Evolutionary conservation across 305 asterid genomes (phyloP), one percentile per base, ranked within the genome.

Genomic region (Fraxinus dipetala): DNA sequence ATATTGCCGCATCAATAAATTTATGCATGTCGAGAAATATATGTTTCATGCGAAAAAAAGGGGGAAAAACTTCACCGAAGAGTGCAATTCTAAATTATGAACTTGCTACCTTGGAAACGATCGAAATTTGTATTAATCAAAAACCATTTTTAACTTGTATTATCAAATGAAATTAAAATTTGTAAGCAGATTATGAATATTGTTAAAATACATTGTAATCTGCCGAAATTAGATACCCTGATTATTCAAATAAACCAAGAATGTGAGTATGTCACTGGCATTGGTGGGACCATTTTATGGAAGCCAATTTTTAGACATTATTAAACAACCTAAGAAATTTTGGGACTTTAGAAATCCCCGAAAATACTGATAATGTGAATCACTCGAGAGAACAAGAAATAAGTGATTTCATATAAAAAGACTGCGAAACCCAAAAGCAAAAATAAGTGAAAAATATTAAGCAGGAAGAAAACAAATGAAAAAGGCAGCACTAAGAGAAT

Each of bases 371-470:
- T 35, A 48, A 63, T 80, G 20, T 80, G 83, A 72, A 48, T 80
- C 83, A 80, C 83, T 30, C 83, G 72, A 48, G 61, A 31, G 45
- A 30, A 51, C 61, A 9, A 6, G 40, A 32, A 78, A 56, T 10
- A 30, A 18, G 36, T 31, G 34, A 31, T 11, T 11, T 32, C 24
- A 76, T 80, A 80, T 80, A 80, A 70, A 48, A 13, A 0, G 6
- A 20, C 73, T 11, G 6, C 13, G 38, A 67, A 67, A 28, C 35
- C 35, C 74, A 67, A 30, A 67, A 67, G 74, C 38, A 28, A 67
- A 67, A 67, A 28, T 30, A 28, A 67, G 34, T 26, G 22, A 67
- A 67, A 43, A 67, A 10, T 67, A 67, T 65, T 28, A 67, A 63
- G 34, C 34, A 8, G 72, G 14, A 63, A 63, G 34, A 2, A 2